Evolutionary conservation across 148 eudicot genomes (phyloP), one percentile per base, ranked within the genome.

Genomic region (Amaranthus palmeri): DNA sequence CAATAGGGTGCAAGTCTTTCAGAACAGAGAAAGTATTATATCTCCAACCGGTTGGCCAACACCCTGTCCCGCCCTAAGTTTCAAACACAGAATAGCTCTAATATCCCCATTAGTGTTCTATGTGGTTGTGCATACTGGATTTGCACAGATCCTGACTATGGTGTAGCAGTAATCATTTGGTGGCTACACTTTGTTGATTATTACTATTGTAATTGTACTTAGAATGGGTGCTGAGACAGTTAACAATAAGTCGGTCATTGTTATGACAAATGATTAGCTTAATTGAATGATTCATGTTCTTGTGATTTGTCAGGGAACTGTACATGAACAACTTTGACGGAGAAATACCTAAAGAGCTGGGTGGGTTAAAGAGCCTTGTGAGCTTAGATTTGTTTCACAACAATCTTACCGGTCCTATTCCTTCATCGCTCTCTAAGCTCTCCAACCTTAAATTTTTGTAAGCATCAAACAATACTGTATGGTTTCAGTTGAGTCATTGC

Each of bases 311-410:
- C 84, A 89, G 92, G 72, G 96, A 90, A 70, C 78, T 90, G 42
- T 90, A 88, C 92, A 85, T 78, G 85, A 90, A 91, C 85, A 85
- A 84, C 68, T 77, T 91, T 57, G 85, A 68, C 62, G 96, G 96
- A 3, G 75, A 80, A 40, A 87, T 91, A 72, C 96, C 93, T 48
- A 40, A 76, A 56, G 89, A 91, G 76, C 72, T 91, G 44, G 91
- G 90, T 75, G 81, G 81, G 14, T 77, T 88, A 25, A 88, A 85
- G 80, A 88, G 84, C 76, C 91, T 91, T 61, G 77, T 91, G 72
- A 91, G 96, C 84, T 78, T 91, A 70, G 96, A 88, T 72, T 77
- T 91, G 50, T 91, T 81, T 82, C 84, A 80, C 81, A 91, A 88
- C 75, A 85, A 91, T 73, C 88, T 91, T 54, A 82, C 96, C 7